phyloP scores from a whole-genome alignment of 495 filamentous ascomycete species.

The Xylaria acuta region DNA sequence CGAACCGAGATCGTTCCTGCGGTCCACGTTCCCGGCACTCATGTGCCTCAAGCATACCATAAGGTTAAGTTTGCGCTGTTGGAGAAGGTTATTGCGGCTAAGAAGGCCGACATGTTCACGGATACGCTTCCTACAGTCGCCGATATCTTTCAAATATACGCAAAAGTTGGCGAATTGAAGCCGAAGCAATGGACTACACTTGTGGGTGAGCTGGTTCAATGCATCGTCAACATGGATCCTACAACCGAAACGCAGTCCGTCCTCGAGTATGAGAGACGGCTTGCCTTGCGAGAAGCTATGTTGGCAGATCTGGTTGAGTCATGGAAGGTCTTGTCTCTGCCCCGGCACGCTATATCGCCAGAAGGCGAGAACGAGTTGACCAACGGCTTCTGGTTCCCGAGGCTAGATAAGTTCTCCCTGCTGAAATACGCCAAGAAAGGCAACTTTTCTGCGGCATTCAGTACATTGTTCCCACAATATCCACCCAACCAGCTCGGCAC shows the following conservation, averaged over 20 bases:
- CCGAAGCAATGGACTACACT: constrained; percentile 42
- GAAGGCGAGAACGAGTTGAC: constrained; percentile 23
- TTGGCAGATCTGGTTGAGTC: constrained; percentile 49
- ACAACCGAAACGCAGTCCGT: constrained; percentile 31
- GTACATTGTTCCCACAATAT: constrained; percentile 42
- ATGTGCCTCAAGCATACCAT: constrained; percentile 32
- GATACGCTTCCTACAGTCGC: constrained; percentile 44
- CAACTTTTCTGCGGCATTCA: constrained; percentile 39
- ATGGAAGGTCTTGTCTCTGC: constrained; percentile 46
- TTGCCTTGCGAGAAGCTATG: constrained; percentile 41
- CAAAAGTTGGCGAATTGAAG: constrained; percentile 40
- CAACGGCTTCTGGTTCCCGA: constrained; percentile 36
- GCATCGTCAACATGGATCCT: constrained; percentile 39
- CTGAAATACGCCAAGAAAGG: constrained; percentile 23
- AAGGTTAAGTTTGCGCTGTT: constrained; percentile 35
- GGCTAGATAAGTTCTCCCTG: constrained; percentile 26
- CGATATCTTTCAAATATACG: constrained; percentile 47
- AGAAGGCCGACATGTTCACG: constrained; percentile 42
- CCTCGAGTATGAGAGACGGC: constrained; percentile 33
- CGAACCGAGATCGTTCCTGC: constrained; percentile 45
- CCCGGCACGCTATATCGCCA: constrained; percentile 19
- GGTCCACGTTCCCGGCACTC: constrained; percentile 28
- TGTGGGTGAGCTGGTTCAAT: constrained; percentile 41
- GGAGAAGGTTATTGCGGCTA: constrained; percentile 39
- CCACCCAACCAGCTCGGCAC: constrained; percentile 33